Evolutionary conservation across 2,329 filamentous ascomycete genomes (phyloP).

Genomic region (Dactylellina drechsleri): DNA sequence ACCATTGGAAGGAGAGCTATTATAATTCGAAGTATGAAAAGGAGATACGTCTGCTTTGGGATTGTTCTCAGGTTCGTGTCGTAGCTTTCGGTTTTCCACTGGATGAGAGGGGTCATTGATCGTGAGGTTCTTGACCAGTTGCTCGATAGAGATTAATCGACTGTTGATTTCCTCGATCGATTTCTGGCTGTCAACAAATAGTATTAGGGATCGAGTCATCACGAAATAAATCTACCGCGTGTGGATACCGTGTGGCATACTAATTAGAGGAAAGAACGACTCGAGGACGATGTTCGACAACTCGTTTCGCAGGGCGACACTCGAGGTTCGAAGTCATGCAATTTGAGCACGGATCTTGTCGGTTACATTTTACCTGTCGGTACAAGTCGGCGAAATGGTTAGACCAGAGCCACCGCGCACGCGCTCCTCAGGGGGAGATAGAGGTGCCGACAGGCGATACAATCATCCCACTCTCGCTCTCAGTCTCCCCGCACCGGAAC

Average conservation of each 20-base stretch:
- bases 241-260: constrained; percentile 18
- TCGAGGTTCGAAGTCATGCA: constrained; percentile 52
- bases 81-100: constrained; percentile 27
- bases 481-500: neutral
- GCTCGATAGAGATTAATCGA: constrained; percentile 47
- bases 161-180: constrained; percentile 54
- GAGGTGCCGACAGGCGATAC: neutral
- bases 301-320: constrained; percentile 49
- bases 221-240: neutral
- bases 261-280: constrained; percentile 53
- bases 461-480: neutral
- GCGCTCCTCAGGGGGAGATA: neutral
- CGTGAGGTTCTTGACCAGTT: constrained; percentile 45
- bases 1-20: constrained; percentile 33
- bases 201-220: constrained; percentile 8
- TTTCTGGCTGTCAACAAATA: constrained; percentile 27
- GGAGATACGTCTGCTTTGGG: constrained; percentile 1
- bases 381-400: constrained; percentile 18
- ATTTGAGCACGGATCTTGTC: constrained; percentile 53
- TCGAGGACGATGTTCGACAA: constrained; percentile 51
- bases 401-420: neutral
- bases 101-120: constrained; percentile 30
- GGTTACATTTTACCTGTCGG: constrained; percentile 53
- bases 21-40: constrained; percentile 9
- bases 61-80: neutral